A percentile compares a stretch with the other conserved stretches of the same genome.
Conservation (phyloP, 768 basidiomycete genomes). For the Vararia minispora region DNA sequence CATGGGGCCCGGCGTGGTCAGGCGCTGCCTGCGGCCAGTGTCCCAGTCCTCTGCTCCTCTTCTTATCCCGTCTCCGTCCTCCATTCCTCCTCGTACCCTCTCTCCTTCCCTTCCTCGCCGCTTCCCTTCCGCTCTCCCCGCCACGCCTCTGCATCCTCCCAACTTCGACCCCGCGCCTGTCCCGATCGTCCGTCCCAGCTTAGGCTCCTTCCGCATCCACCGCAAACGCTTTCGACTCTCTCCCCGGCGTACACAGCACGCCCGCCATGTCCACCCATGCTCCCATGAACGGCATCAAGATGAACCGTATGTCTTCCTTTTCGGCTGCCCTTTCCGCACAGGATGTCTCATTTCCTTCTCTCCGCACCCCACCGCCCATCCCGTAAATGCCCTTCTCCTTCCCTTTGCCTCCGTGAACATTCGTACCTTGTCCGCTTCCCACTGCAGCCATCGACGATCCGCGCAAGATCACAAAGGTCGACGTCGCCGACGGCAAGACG, state of each 20-base stretch:
- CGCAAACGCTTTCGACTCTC: background rate
- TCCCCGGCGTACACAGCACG: background rate
- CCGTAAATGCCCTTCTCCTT: conserved; percentile 21
- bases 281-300: conserved; percentile 77
- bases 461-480: conserved; percentile 89
- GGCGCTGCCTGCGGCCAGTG: too few species aligned
- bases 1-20: too few species aligned
- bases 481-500: conserved; percentile 90
- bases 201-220: background rate
- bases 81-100: too few species aligned
- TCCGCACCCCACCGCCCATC: conserved; percentile 13
- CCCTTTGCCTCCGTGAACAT: conserved; percentile 7
- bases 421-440: conserved; percentile 1
- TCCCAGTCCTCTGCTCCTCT: too few species aligned
- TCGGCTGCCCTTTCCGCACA: conserved; percentile 5
- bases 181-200: background rate
- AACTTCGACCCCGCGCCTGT: background rate
- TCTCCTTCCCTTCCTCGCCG: background rate
- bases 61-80: too few species aligned
- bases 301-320: conserved; percentile 50
- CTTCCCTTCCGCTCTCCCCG: background rate
- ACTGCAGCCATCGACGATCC: conserved; percentile 83
- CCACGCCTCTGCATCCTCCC: background rate
- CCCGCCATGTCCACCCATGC: conserved; percentile 50
- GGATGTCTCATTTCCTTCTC: conserved; percentile 7